Conservation (phyloP, 139 green algal genomes). For the Closterium sp. region DNA sequence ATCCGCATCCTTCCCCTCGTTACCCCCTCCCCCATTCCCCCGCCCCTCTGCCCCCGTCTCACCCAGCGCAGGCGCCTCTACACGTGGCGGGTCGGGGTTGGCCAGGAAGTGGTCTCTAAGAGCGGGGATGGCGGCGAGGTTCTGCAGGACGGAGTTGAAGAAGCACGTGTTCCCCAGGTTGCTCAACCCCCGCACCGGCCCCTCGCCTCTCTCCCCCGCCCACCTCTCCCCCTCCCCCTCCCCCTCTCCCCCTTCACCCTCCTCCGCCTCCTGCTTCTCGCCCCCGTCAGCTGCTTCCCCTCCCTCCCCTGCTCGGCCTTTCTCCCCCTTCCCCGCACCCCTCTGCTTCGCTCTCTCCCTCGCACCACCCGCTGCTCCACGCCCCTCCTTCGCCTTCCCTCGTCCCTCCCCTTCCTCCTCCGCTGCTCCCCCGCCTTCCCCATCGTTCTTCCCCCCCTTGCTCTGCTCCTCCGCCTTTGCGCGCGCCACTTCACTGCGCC, state of each 20-base stretch:
- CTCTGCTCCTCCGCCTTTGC: neutral
- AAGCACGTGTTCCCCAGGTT: slow-evolving; percentile 53
- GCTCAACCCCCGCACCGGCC: slow-evolving; percentile 10
- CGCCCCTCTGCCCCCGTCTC: slow-evolving; percentile 20
- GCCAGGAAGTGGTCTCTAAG: slow-evolving; percentile 17
- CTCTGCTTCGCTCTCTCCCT: neutral
- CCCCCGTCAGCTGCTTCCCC: neutral
- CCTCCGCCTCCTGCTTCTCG: neutral
- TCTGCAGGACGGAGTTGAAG: slow-evolving; percentile 52
- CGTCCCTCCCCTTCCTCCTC: neutral
- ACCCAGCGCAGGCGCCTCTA: neutral
- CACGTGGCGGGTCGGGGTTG: neutral
- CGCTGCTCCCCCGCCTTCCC: too few relatives aligned
- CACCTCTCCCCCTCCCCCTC: slow-evolving; percentile 17
- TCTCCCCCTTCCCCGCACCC: neutral
- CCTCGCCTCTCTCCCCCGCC: neutral
- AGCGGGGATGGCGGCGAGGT: slow-evolving; percentile 16
- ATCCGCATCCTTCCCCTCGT: slow-evolving; percentile 10
- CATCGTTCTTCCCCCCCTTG: neutral
- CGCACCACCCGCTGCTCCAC: neutral
- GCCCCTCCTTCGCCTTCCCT: slow-evolving; percentile 4
- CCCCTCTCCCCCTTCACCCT: neutral
- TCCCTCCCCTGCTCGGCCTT: too few relatives aligned
- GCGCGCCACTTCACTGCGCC: neutral
- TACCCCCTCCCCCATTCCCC: neutral